Evolutionary conservation across 768 basidiomycete species (phyloP).

Genomic region (Tulasnella sp.): DNA sequence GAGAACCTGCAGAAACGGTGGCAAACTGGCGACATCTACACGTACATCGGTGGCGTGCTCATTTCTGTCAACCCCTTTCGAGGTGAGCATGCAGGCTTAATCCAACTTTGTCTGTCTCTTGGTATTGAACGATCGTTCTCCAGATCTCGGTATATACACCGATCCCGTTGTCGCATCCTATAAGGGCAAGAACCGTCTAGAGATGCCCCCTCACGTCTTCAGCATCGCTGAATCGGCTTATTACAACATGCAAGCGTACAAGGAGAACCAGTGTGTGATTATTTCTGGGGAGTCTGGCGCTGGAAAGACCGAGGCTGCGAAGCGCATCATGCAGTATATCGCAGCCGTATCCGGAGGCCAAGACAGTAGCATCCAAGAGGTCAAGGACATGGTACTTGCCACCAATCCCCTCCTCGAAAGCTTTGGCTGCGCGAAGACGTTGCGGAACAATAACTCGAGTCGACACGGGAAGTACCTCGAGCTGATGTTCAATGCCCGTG

Average conservation of each 20-base stretch:
- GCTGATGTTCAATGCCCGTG: slow-evolving; percentile 93
- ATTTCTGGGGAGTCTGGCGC: slow-evolving; percentile 99
- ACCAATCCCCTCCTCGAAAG: slow-evolving; percentile 96
- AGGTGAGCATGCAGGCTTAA: slow-evolving; percentile 37
- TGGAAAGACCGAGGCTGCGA: slow-evolving; percentile 98
- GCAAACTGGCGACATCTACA: slow-evolving; percentile 93
- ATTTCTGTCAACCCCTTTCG: slow-evolving; percentile 99
- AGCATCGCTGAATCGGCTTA: slow-evolving; percentile 93
- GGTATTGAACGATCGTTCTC: slow-evolving; percentile 1
- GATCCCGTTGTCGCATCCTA: slow-evolving; percentile 75
- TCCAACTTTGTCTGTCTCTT: background rate
- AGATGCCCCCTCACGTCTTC: slow-evolving; percentile 97
- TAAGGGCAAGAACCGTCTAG: slow-evolving; percentile 93
- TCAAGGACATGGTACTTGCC: slow-evolving; percentile 99
- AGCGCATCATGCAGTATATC: slow-evolving; percentile 99
- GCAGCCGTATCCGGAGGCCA: slow-evolving; percentile 87
- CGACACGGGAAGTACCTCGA: slow-evolving; percentile 99
- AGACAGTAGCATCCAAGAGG: slow-evolving; percentile 87
- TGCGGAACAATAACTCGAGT: slow-evolving; percentile 97
- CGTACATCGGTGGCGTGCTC: slow-evolving; percentile 95
- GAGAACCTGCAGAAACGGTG: slow-evolving; percentile 96
- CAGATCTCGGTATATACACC: slow-evolving; percentile 97
- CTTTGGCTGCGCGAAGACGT: slow-evolving; percentile 97
- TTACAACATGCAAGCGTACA: slow-evolving; percentile 98
- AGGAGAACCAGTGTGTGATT: slow-evolving; percentile 99